phyloP scores from a whole-genome alignment of 2,329 filamentous ascomycete species.

The Parafenestella ontariensis region DNA sequence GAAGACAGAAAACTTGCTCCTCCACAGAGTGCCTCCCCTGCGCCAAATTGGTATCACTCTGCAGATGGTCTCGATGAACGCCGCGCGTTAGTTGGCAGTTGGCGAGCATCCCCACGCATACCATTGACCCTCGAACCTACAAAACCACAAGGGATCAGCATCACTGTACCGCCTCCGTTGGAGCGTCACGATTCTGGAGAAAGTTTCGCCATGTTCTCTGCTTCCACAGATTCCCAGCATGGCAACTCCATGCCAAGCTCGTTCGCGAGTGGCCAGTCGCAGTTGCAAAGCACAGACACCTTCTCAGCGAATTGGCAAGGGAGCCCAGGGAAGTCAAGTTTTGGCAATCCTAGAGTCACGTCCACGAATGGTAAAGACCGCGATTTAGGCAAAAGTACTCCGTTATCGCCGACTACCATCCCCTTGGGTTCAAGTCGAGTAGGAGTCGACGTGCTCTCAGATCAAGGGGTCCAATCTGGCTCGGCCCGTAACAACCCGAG shows the following conservation, averaged over 20 bases:
- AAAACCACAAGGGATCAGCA: conserved; percentile 45
- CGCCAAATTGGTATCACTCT: conserved; percentile 44
- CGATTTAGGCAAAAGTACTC: conserved; percentile 27
- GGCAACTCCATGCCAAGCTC: conserved; percentile 62
- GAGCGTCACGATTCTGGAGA: conserved; percentile 65
- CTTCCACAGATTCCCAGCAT: conserved; percentile 64
- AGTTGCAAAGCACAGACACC: conserved; percentile 31
- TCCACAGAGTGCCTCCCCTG: conserved; percentile 30
- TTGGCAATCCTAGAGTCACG: conserved; percentile 30
- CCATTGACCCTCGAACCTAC: conserved; percentile 58
- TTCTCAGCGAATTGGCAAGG: conserved; percentile 38
- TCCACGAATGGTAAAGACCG: conserved; percentile 10
- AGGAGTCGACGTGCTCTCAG: background rate
- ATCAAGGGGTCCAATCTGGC: conserved; percentile 15
- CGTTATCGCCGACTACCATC: conserved; percentile 38
- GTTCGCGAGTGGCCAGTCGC: conserved; percentile 49
- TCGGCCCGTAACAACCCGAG: conserved; percentile 21
- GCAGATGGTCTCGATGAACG: conserved; percentile 47
- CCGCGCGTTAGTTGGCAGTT: conserved; percentile 52
- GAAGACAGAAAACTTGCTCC: conserved; percentile 16
- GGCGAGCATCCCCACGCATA: conserved; percentile 58
- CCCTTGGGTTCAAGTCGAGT: conserved; percentile 21
- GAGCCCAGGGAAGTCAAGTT: conserved; percentile 38
- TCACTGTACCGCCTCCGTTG: conserved; percentile 44
- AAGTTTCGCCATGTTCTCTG: conserved; percentile 69